phyloP scores from a whole-genome alignment of 2,329 filamentous ascomycete genomes.

The Ophiocordyceps camponoti-rufipedis region DNA sequence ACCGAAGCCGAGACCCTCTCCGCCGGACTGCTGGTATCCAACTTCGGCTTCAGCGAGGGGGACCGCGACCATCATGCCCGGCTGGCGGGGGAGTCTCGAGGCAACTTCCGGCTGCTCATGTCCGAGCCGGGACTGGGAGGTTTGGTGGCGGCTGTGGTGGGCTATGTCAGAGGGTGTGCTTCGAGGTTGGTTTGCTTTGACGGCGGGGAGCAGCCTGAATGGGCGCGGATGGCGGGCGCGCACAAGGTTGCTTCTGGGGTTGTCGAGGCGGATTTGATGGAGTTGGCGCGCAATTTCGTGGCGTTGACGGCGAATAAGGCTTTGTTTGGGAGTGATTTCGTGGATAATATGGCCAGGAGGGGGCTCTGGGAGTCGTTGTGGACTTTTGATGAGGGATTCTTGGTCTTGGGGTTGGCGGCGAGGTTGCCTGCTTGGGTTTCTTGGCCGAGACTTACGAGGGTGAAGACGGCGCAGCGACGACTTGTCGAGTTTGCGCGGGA shows the following conservation, averaged over 20 bases:
- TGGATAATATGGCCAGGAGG: constrained; percentile 18
- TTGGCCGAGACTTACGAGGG: constrained; percentile 12
- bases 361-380: constrained; percentile 17
- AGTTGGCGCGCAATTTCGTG: constrained; percentile 17
- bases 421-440: constrained; percentile 15
- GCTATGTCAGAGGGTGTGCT: constrained; percentile 6
- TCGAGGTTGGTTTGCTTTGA: constrained; percentile 20
- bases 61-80: constrained; percentile 13
- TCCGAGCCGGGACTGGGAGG: constrained; percentile 10
- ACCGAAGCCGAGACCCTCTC: constrained; percentile 9
- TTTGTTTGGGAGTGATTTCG: constrained; percentile 21
- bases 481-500: constrained; percentile 13
- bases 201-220: constrained; percentile 17
- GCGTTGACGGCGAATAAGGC: constrained; percentile 15
- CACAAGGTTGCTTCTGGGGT: constrained; percentile 9
- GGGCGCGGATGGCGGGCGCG: constrained; percentile 17
- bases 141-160: constrained; percentile 4
- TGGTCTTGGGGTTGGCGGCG: constrained; percentile 11
- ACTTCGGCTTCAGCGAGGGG: constrained; percentile 14
- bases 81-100: constrained; percentile 10
- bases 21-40: constrained; percentile 10
- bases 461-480: constrained; percentile 9
- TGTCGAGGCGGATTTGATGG: constrained; percentile 16
- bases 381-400: constrained; percentile 16
- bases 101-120: constrained; percentile 9